These are phyloP conservation scores for Lodderomyces elongisporus DNA, from an alignment of 1,139 yeast species.

Conservation along the genomic window DNA sequence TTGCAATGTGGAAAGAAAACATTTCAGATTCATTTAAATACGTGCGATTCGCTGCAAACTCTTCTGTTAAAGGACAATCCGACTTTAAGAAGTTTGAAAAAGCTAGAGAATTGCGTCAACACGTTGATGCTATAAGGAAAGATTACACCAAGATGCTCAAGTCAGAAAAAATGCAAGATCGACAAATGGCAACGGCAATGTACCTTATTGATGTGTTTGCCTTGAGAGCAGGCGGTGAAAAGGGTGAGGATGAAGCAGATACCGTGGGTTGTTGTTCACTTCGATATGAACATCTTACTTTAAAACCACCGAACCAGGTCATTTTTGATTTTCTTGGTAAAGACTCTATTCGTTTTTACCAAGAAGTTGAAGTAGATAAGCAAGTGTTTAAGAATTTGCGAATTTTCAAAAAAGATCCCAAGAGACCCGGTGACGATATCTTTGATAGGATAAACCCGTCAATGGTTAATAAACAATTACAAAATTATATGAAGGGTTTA, in stretches of 20 bases:
- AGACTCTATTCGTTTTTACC: slow-evolving; percentile 87
- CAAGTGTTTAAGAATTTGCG: slow-evolving; percentile 87
- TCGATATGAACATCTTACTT: slow-evolving; percentile 80
- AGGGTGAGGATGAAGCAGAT: slow-evolving; percentile 96
- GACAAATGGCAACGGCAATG: slow-evolving; percentile 93
- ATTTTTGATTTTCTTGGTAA: slow-evolving; percentile 95
- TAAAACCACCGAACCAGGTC: slow-evolving; percentile 81
- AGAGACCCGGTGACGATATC: slow-evolving; percentile 85
- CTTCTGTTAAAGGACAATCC: slow-evolving; percentile 86
- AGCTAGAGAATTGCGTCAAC: slow-evolving; percentile 74
- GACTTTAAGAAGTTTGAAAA: slow-evolving; percentile 91
- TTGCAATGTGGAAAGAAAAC: slow-evolving; percentile 96
- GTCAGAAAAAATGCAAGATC: slow-evolving; percentile 72
- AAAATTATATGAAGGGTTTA: slow-evolving; percentile 84
- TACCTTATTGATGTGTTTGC: slow-evolving; percentile 93
- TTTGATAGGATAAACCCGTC: slow-evolving; percentile 88
- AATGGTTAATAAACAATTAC: slow-evolving; percentile 78
- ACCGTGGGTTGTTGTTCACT: slow-evolving; percentile 97
- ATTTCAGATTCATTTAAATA: slow-evolving; percentile 80
- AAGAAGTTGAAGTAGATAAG: slow-evolving; percentile 84
- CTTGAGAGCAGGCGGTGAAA: slow-evolving; percentile 97
- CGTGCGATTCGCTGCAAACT: slow-evolving; percentile 86
- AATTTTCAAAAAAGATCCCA: slow-evolving; percentile 83
- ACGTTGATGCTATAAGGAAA: slow-evolving; percentile 66
- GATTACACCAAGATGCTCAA: slow-evolving; percentile 72